These are phyloP conservation scores for Zizania palustris DNA, from an alignment of 202 grass and related monocot genomes.

Conservation along the genomic window DNA sequence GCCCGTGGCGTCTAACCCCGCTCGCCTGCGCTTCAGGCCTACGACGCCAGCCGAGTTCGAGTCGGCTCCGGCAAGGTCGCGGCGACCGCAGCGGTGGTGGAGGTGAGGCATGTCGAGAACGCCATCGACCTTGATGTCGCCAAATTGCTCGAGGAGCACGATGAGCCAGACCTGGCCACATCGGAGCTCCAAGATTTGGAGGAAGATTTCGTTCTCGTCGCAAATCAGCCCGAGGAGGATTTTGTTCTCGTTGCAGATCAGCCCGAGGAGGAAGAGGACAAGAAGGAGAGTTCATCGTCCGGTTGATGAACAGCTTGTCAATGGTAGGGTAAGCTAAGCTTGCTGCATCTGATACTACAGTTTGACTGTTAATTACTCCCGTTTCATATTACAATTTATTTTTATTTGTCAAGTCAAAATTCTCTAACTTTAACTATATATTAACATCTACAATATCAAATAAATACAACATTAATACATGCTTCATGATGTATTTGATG, in stretches of 20 bases:
- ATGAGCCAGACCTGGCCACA: conserved; percentile 31
- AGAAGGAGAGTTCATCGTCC: no score
- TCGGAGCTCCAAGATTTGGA: conserved; percentile 61
- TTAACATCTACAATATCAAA: no score
- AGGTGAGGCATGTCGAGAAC: conserved; percentile 44
- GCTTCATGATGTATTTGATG: no score
- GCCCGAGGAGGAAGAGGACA: conserved; percentile 30
- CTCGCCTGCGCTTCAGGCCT: conserved; percentile 44
- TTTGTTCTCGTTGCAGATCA: conserved; percentile 54
- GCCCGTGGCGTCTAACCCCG: not conserved
- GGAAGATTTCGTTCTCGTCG: conserved; percentile 64
- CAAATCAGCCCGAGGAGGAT: no score
- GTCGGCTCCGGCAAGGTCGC: conserved; percentile 36
- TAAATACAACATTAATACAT: no score
- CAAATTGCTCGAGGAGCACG: conserved; percentile 55
- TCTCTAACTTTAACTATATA: no score
- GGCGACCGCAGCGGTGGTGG: not conserved
- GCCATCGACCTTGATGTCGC: conserved; percentile 63
- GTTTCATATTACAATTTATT: no score
- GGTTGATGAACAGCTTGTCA: conserved; percentile 50
- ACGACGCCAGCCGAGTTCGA: conserved; percentile 56
- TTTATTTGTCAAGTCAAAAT: no score
- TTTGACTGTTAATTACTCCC: not conserved
- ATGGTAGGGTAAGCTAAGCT: conserved; percentile 43
- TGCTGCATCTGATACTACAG: not conserved